A percentile compares a stretch with the other conserved stretches of the same genome.
Conservation (phyloP, 2,329 filamentous ascomycete genomes). For the Leptographium wingfieldii region DNA sequence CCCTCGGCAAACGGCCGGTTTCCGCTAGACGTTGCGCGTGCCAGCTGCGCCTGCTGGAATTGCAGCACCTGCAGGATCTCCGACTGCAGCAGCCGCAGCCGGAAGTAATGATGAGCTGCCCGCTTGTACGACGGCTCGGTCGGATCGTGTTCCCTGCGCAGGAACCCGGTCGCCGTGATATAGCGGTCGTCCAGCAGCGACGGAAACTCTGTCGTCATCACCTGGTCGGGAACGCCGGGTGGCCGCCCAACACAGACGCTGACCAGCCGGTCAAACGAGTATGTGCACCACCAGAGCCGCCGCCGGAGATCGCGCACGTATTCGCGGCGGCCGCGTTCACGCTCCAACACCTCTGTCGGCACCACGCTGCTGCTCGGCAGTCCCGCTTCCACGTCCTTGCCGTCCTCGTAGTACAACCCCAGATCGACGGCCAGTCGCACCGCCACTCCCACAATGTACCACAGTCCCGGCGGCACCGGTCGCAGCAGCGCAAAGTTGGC, state of each 20-base stretch:
- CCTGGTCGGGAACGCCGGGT: constrained; percentile 90
- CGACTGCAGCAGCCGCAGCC: constrained; percentile 76
- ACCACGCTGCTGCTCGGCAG: constrained; percentile 36
- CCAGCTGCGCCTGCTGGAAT: constrained; percentile 76
- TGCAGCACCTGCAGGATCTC: constrained; percentile 92
- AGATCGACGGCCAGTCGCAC: constrained; percentile 83
- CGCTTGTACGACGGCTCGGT: constrained; percentile 75
- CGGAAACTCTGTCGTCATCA: constrained; percentile 90
- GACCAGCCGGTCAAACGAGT: constrained; percentile 87
- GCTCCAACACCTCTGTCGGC: constrained; percentile 22
- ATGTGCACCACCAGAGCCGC: constrained; percentile 93
- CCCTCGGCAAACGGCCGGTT: constrained; percentile 42
- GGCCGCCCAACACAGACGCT: constrained; percentile 87
- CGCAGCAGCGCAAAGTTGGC: constrained; percentile 84
- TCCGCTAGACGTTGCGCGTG: constrained; percentile 51
- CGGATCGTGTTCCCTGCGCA: constrained; percentile 41
- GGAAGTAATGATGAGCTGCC: constrained; percentile 85
- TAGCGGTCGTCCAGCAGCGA: constrained; percentile 78
- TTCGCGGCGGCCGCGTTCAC: constrained; percentile 55
- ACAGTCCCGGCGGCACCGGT: constrained; percentile 83
- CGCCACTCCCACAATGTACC: constrained; percentile 95
- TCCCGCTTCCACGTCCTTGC: constrained; percentile 48
- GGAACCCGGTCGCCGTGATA: constrained; percentile 69
- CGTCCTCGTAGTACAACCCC: constrained; percentile 86
- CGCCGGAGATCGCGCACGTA: constrained; percentile 79